These are phyloP conservation scores for Usnea hakonensis DNA, from an alignment of 495 filamentous ascomycete species.

Conservation along the genomic window DNA sequence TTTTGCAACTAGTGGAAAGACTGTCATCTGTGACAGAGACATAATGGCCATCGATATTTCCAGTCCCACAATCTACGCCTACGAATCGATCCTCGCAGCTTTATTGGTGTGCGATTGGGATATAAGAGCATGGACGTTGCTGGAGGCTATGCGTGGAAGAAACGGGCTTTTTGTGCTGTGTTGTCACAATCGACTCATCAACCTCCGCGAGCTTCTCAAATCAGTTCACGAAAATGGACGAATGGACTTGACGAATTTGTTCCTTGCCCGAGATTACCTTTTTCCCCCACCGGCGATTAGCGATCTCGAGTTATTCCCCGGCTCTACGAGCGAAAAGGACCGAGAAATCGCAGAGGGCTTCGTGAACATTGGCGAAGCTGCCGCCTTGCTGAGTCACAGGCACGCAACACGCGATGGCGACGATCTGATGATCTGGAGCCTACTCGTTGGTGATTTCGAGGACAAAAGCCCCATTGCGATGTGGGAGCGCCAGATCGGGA, in stretches of 20 bases:
- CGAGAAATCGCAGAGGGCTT: neutral
- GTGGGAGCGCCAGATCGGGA: no score
- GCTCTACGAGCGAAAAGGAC: no score
- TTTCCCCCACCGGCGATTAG: no score
- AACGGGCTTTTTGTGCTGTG: conserved; percentile 23
- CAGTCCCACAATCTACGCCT: neutral
- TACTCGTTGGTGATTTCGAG: no score
- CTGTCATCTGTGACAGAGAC: conserved; percentile 24
- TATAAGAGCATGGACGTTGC: conserved; percentile 25
- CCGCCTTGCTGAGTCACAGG: neutral
- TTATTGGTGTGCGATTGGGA: conserved; percentile 27
- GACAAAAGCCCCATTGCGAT: no score
- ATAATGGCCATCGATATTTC: conserved; percentile 21
- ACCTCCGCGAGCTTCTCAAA: conserved; percentile 5
- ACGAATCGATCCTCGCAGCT: conserved; percentile 18
- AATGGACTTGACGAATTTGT: conserved; percentile 1
- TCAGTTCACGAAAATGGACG: neutral
- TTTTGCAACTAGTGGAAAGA: conserved; percentile 19
- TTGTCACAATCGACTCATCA: conserved; percentile 17
- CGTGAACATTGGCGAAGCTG: neutral
- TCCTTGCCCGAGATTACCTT: no score
- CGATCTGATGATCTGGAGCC: conserved; percentile 7
- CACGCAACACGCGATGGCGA: neutral
- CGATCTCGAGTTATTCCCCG: no score
- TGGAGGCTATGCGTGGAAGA: conserved; percentile 23